Evolutionary conservation across 371 early-diverging fungal genomes (phyloP), one percentile per base, ranked within the genome.

Genomic region (Lichtheimia corymbifera): DNA sequence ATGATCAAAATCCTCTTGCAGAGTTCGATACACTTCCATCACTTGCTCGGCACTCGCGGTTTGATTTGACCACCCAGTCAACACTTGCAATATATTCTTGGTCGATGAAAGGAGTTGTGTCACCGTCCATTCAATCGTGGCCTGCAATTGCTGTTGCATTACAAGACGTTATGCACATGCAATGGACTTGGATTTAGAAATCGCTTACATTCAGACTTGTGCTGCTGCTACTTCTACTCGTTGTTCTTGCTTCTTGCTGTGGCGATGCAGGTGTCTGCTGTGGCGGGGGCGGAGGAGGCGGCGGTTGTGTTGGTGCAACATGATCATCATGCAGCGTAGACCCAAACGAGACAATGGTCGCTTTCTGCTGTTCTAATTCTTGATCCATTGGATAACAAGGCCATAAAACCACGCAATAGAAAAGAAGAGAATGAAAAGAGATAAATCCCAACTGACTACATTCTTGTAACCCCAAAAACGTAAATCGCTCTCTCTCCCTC

Each of bases 1-100:
- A 13, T 64, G 56, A 25, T 74, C 68, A 54, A 85, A 83, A 52
- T 87, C 71, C 2, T 28, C 24, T 24, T 53, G 49, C 7, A 64
- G 45, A 12, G 28, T 15, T n/a, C 28, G 47, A 62, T 79, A 84
- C 50, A 79, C 72, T 35, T 78, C 76, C 15, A 77, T 80, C 44
- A 84, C 81, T 58, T 82, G 71, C 40, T 76, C 75, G 43, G 74
- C 72, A 1, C 53, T 59, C 50, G 49, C 62, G 54, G 71, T 69
- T 6, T 71, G 65, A 15, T 56, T 54, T 20, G 85, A 79, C 88
- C 88, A 87, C 1, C 59, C 68, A n/a, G 83, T 85, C 42, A 87
- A 64, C 6, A 71, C 72, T 47, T 81, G 80, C 20, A 87, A 65
- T n/a, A 87, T 63, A 50, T 72, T 70, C 60, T 85, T 84, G 15